Base-by-base conservation (phyloP, 2,329 filamentous ascomycete genomes). In the Simplicillium aogashimaense region DNA sequence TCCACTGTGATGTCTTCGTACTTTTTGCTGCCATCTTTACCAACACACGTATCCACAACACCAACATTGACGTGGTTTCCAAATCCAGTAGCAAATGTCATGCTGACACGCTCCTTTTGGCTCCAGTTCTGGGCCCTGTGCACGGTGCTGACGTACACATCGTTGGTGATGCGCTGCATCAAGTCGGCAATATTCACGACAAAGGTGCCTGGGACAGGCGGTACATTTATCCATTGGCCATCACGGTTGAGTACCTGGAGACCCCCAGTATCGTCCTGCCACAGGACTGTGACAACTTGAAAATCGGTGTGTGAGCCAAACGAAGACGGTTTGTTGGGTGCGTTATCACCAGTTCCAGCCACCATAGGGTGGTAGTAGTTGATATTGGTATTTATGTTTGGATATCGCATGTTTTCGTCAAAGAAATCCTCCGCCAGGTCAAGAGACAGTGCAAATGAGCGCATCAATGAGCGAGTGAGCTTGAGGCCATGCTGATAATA, bases 71-170 rank as follows among this genome's bases (percentile, higher is more conserved):
- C 67, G 39, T 76, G 69, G 37, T 70, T 69, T 46, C 74, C 72
- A 42, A 74, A 65, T 0, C 67, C 67, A 39, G 76, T 69, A 53
- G 76, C 76, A 50, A 76, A 76, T 1, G 72, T 70, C 67, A 76
- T 72, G n/a, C 29, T 30, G 9, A 66, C 57, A 13, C 64, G 51
- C 36, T 60, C 58, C 17, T 54, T 50, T 2, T 44, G 50, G 11
- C 51, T 52, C 6, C 50, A 42, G 39, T 67, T 67, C 25, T 63
- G 54, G 2, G 63, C 49, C 5, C 49, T 39, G 16, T 51, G 49
- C 6, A 51, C 46, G 4, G 47, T 51, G n/a, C 44, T 48, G 37
- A 42, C 40, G 35, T 51, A 51, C 2, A 39, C 42, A 31, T 51
- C 50, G 36, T 53, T 53, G 18, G 51, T 47, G 25, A 50, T 38